phyloP scores from a whole-genome alignment of 2,329 filamentous ascomycete genomes.

The Xylaria sp. region DNA sequence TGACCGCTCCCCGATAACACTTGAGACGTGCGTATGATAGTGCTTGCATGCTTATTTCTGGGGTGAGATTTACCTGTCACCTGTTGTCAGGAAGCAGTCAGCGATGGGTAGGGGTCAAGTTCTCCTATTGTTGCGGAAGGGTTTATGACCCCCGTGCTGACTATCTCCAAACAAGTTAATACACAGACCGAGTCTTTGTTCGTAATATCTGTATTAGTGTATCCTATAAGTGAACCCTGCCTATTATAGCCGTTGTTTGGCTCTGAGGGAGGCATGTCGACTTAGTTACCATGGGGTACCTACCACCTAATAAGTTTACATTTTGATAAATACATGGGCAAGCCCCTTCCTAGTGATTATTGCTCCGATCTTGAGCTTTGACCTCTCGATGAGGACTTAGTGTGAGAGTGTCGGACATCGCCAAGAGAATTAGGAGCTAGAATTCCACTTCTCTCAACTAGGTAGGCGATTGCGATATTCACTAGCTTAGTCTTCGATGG shows the following conservation, averaged over 20 bases:
- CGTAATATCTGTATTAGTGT: not conserved
- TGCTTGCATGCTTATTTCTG: not conserved
- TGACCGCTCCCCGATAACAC: too few relatives aligned
- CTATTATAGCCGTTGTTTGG: not conserved
- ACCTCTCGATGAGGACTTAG: not conserved
- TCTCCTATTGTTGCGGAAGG: not conserved
- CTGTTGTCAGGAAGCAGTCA: not conserved
- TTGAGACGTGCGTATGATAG: not conserved
- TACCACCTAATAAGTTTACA: too few relatives aligned
- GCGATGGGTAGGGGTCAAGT: not conserved
- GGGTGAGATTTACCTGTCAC: not conserved
- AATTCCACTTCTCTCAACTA: not conserved
- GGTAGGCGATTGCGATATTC: not conserved
- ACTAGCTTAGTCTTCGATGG: not conserved
- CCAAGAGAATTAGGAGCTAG: not conserved
- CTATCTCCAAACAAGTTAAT: too few relatives aligned
- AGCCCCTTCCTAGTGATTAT: not conserved
- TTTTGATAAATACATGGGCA: not conserved
- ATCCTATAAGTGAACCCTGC: not conserved
- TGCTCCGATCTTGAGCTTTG: not conserved
- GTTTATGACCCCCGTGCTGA: not conserved
- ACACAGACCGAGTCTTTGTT: not conserved
- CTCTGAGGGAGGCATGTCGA: not conserved
- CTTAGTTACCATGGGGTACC: not conserved
- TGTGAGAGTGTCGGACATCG: too few relatives aligned